Conservation (phyloP, 2,329 filamentous ascomycete species). For the Fusarium heterosporum region DNA sequence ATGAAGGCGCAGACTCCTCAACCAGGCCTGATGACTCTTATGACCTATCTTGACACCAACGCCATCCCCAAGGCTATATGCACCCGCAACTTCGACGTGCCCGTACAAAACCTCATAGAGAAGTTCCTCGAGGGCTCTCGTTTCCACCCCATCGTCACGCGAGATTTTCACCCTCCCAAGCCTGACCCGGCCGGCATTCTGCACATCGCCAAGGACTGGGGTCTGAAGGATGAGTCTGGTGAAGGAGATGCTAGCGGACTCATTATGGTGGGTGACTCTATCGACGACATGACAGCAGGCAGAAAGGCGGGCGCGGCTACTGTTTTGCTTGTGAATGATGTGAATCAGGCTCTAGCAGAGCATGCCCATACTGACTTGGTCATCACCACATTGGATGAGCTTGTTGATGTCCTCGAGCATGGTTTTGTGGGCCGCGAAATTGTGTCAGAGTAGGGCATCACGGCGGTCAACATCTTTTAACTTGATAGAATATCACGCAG, state of each 20-base stretch:
- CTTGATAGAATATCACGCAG: neutral
- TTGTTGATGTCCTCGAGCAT: constrained; percentile 78
- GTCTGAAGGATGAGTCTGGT: constrained; percentile 56
- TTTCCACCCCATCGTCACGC: constrained; percentile 85
- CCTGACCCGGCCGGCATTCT: constrained; percentile 88
- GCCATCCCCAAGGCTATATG: constrained; percentile 84
- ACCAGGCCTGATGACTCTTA: constrained; percentile 80
- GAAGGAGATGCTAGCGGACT: constrained; percentile 59
- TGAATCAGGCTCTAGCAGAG: constrained; percentile 75
- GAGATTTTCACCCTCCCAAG: constrained; percentile 86
- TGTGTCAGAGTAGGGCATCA: constrained; percentile 7
- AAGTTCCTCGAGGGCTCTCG: constrained; percentile 77
- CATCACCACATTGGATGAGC: constrained; percentile 77
- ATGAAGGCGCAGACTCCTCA: constrained; percentile 87
- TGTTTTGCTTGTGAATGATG: constrained; percentile 87
- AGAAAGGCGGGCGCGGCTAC: constrained; percentile 86
- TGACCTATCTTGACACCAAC: constrained; percentile 81
- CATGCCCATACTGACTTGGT: constrained; percentile 83
- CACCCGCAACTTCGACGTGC: constrained; percentile 91
- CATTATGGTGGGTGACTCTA: constrained; percentile 80
- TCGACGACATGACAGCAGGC: constrained; percentile 94
- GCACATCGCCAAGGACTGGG: constrained; percentile 85
- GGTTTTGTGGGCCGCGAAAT: constrained; percentile 72
- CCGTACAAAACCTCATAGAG: constrained; percentile 77
- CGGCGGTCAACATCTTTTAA: neutral